Conservation (phyloP, 345 rosid genomes). For the Eucalyptus camaldulensis region DNA sequence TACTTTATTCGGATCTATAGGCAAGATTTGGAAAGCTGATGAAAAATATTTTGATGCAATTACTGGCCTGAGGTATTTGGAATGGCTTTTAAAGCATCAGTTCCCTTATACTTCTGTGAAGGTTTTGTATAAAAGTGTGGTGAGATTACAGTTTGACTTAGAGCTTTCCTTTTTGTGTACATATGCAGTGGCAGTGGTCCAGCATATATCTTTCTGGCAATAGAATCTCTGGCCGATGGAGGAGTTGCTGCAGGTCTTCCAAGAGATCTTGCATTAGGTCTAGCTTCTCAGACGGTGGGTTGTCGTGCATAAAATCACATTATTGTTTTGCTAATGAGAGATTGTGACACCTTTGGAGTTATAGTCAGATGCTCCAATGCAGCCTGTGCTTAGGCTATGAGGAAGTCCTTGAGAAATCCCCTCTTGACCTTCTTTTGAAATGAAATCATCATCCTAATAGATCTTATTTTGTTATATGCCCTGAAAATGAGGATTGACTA, state of each 20-base stretch:
- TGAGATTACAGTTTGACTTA: background rate
- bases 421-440: background rate
- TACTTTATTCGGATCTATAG: conserved; percentile 68
- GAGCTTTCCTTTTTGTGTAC: background rate
- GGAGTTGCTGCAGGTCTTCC: conserved; percentile 97
- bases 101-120: background rate
- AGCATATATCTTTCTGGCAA: conserved; percentile 73
- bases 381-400: background rate
- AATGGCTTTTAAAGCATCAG: background rate
- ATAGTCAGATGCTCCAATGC: background rate
- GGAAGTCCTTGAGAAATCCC: background rate
- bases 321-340: background rate
- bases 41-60: conserved; percentile 87
- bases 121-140: background rate
- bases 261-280: conserved; percentile 71
- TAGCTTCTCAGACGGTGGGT: conserved; percentile 89
- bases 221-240: conserved; percentile 96
- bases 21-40: conserved; percentile 80
- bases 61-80: conserved; percentile 74
- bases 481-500: background rate
- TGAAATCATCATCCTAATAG: background rate
- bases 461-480: background rate
- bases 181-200: conserved; percentile 86
- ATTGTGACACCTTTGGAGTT: background rate
- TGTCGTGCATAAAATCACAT: background rate